Conservation (phyloP, 1,284 basidiomycete genomes). For the Cryptococcus sp. region DNA sequence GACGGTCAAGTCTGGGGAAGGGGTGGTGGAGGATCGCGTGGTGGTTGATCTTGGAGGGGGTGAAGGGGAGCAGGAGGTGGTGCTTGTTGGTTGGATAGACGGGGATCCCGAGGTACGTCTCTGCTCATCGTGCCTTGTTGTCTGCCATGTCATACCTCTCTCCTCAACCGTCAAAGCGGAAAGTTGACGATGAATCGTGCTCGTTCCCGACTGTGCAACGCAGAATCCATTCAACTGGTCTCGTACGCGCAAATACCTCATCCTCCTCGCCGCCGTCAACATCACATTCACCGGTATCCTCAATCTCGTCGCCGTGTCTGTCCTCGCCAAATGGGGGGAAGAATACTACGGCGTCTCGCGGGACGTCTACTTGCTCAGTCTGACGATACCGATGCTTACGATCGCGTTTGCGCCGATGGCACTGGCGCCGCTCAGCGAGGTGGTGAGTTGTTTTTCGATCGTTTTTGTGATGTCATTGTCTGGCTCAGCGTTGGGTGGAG, state of each 20-base stretch:
- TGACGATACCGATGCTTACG: slow-evolving; percentile 36
- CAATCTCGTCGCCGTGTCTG: slow-evolving; percentile 33
- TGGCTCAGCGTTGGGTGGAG: no score
- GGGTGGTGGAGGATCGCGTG: slow-evolving; percentile 12
- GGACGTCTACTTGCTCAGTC: slow-evolving; percentile 25
- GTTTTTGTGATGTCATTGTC: no score
- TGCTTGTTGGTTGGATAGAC: slow-evolving; percentile 41
- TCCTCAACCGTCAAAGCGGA: no score
- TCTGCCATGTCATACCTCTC: not conserved
- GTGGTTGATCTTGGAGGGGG: slow-evolving; percentile 29
- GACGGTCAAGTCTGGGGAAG: slow-evolving; percentile 1
- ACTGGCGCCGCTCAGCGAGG: slow-evolving; percentile 49
- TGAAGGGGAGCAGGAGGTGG: slow-evolving; percentile 34
- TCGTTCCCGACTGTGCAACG: no score
- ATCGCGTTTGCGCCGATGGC: slow-evolving; percentile 45
- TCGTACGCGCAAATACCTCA: slow-evolving; percentile 28
- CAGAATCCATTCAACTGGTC: slow-evolving; percentile 49
- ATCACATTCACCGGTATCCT: slow-evolving; percentile 33
- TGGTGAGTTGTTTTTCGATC: slow-evolving; percentile 26
- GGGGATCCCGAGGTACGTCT: slow-evolving; percentile 38
- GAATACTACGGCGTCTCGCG: slow-evolving; percentile 33
- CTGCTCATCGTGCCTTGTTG: not conserved
- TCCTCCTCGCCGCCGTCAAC: slow-evolving; percentile 27
- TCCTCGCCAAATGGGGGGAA: slow-evolving; percentile 34
- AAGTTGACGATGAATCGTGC: no score